These are phyloP conservation scores for Trichoderma aggressivum DNA, from an alignment of 2,329 filamentous ascomycete genomes.

Conservation along the genomic window DNA sequence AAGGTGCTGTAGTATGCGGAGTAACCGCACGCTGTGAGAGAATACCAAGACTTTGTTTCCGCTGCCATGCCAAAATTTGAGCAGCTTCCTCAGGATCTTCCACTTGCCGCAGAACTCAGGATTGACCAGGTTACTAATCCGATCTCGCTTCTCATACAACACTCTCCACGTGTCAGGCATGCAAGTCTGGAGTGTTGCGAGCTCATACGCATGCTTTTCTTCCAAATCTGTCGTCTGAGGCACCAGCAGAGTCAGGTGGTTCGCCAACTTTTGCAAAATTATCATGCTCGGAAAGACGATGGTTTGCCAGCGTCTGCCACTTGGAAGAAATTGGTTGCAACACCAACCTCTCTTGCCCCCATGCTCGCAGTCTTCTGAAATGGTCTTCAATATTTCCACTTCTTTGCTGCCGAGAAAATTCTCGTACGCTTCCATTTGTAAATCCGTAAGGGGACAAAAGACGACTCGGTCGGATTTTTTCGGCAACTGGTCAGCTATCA, in stretches of 20 bases:
- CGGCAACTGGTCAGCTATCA: conserved; percentile 88
- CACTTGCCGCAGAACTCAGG: conserved; percentile 95
- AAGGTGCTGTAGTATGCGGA: conserved; percentile 79
- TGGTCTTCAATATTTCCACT: conserved; percentile 64
- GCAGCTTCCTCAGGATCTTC: conserved; percentile 81
- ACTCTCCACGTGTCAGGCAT: conserved; percentile 72
- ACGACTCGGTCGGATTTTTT: conserved; percentile 94
- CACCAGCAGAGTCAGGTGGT: conserved; percentile 86
- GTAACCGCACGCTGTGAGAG: conserved; percentile 81
- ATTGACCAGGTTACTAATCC: conserved; percentile 75
- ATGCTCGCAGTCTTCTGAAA: conserved; percentile 65
- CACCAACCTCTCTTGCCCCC: conserved; percentile 73
- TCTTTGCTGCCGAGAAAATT: conserved; percentile 69
- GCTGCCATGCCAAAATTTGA: conserved; percentile 84
- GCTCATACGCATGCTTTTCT: conserved; percentile 75
- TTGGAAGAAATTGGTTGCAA: conserved; percentile 59
- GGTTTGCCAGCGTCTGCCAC: conserved; percentile 66
- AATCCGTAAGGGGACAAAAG: conserved; percentile 84
- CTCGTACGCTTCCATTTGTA: conserved; percentile 79
- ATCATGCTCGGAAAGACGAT: conserved; percentile 83
- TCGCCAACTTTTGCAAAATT: conserved; percentile 81
- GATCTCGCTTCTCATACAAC: conserved; percentile 72
- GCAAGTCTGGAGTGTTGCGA: conserved; percentile 69
- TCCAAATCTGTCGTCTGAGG: conserved; percentile 60
- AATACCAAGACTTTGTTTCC: conserved; percentile 96